These are phyloP conservation scores for Carnegiea gigantea DNA, from an alignment of 179 eudicot genomes.

Conservation along the genomic window DNA sequence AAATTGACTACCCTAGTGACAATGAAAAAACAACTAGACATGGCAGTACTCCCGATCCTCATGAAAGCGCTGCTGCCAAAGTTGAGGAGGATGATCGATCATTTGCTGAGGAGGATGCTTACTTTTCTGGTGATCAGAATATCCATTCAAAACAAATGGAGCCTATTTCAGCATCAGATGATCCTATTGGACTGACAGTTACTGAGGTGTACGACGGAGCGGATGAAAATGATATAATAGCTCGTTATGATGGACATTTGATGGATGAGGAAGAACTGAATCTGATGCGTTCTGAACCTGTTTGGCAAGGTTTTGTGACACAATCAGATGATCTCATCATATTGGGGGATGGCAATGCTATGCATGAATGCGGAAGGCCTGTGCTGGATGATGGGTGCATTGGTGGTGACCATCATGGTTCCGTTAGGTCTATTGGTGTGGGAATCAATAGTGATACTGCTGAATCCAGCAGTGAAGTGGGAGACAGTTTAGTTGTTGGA, in stretches of 20 bases:
- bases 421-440: conserved; percentile 97
- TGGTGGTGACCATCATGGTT: conserved; percentile 84
- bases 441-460: conserved; percentile 95
- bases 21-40: conserved; percentile 85
- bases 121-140: conserved; percentile 77
- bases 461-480: conserved; percentile 74
- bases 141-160: conserved; percentile 61
- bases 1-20: conserved; percentile 97
- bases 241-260: conserved; percentile 84
- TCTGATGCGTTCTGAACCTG: conserved; percentile 89
- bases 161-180: conserved; percentile 59
- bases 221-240: conserved; percentile 56
- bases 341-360: conserved; percentile 64
- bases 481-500: conserved; percentile 85
- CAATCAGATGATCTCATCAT: conserved; percentile 78
- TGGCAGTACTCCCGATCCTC: conserved; percentile 73
- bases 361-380: conserved; percentile 58
- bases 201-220: conserved; percentile 62
- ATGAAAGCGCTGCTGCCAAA: conserved; percentile 67
- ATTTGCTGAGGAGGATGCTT: conserved; percentile 95
- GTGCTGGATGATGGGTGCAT: conserved; percentile 55
- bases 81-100: conserved; percentile 94
- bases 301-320: conserved; percentile 95
- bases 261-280: conserved; percentile 85
- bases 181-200: conserved; percentile 65